Conservation (phyloP, 257 asterid genomes). For the Penstemon barbatus region DNA sequence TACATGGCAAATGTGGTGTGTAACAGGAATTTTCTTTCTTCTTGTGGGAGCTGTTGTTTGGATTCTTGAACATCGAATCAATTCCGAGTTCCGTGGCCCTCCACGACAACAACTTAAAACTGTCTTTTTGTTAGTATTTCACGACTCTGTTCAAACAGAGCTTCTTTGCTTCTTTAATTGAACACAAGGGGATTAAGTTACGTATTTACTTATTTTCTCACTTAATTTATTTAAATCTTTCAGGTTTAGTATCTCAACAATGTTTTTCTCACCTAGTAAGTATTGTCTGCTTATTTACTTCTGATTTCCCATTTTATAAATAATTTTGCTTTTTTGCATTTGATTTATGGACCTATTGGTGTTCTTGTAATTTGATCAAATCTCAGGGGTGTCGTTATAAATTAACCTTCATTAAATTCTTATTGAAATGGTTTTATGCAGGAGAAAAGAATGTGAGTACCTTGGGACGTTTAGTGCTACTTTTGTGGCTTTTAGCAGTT, state of each 20-base stretch:
- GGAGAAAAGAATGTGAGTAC: constrained; percentile 94
- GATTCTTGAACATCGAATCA: constrained; percentile 92
- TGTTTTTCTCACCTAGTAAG: constrained; percentile 96
- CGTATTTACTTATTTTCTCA: constrained; percentile 6
- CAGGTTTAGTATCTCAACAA: constrained; percentile 99
- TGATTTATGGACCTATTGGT: too few relatives aligned
- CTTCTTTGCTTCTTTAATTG: too few relatives aligned
- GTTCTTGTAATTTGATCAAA: too few relatives aligned
- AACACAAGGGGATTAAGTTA: too few relatives aligned
- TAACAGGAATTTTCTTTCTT: constrained; percentile 73
- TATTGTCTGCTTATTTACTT: background rate
- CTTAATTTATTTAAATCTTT: constrained; percentile 26
- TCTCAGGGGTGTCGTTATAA: too few relatives aligned
- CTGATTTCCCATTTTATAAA: too few relatives aligned
- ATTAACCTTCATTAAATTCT: background rate
- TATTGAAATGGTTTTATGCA: constrained; percentile 30
- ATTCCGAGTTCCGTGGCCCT: constrained; percentile 86
- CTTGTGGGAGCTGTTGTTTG: constrained; percentile 87
- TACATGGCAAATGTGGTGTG: constrained; percentile 92
- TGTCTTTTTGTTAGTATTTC: constrained; percentile 65
- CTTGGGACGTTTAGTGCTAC: constrained; percentile 76
- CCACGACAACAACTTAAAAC: constrained; percentile 80
- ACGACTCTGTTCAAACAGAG: background rate
- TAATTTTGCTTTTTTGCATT: too few relatives aligned
- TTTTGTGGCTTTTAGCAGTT: constrained; percentile 95